Evolutionary conservation across 352 stramenopile genomes (phyloP), one percentile per base, ranked within the genome.

Genomic region (Globisporangium uncinulatum): DNA sequence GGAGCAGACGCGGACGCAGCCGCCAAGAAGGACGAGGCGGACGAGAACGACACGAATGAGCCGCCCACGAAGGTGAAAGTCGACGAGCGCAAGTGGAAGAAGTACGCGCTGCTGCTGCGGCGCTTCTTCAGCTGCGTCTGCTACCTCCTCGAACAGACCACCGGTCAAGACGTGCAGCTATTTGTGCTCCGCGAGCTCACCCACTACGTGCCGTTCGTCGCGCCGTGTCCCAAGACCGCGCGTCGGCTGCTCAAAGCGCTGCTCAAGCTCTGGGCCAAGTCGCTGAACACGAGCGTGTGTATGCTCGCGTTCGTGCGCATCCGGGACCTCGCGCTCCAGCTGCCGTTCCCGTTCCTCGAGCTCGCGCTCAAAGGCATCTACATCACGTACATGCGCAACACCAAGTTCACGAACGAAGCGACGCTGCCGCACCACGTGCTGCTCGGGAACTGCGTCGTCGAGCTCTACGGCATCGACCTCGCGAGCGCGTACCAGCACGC

Each of bases 371-470:
- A 98, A 72, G 89, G 87, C 24, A 84, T 97, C 14, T 99, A 99
- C 74, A 82, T 99, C 49, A 86, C 91, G 29, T 99, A 98, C 81
- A 96, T 96, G 57, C 92, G 94, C 59, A 92, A 97, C 69, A 95
- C 92, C 58, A 98, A 98, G 76, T 97, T 98, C 70, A 95, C 87
- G 52, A 92, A 94, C 66, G 90, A 96, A 52, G 63, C 78, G 46
- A 92, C 81, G 51, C 63, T 92, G 59, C 70, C 83, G 41, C 85
- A 92, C 66, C 82, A 92, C 64, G 76, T 92, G 11, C 59, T 99
- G 57, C 95, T 99, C 74, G 93, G 91, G 47, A 99, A 99, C 68
- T 99, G 96, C 71, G 77, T 99, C 15, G 96, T 99, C n/a, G 96
- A 99, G 67, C 79, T 99, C 19, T 99, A 98, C 63, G 87, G 89